These are phyloP conservation scores for Neodidymelliopsis sp. DNA, from an alignment of 2,329 filamentous ascomycete species.

Conservation along the genomic window DNA sequence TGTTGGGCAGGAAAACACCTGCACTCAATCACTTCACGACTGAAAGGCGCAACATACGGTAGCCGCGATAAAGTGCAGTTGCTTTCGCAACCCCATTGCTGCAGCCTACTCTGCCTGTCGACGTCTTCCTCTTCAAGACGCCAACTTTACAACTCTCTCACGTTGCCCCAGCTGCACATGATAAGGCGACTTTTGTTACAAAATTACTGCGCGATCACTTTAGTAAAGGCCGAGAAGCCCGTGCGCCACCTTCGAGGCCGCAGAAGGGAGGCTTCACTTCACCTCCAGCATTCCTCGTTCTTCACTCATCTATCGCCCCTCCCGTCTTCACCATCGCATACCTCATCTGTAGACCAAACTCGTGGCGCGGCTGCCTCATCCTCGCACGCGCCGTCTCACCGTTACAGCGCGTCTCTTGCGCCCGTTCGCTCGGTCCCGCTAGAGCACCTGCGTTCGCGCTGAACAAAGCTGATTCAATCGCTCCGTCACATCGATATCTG, in stretches of 20 bases:
- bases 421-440: constrained; percentile 33
- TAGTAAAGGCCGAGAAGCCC: constrained; percentile 33
- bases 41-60: constrained; percentile 1
- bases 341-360: constrained; percentile 12
- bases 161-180: not conserved
- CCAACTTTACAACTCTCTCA: not conserved
- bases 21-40: not conserved
- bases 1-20: not conserved
- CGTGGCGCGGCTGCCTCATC: constrained; percentile 24
- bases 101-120: not conserved
- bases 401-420: constrained; percentile 25
- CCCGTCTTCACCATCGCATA: constrained; percentile 30
- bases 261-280: constrained; percentile 39
- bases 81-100: not conserved
- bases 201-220: constrained; percentile 33
- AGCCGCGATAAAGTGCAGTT: not conserved
- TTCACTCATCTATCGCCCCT: constrained; percentile 25
- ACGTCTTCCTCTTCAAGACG: not conserved
- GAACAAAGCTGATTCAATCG: constrained; percentile 41
- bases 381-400: constrained; percentile 25
- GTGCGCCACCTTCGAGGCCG: constrained; percentile 30
- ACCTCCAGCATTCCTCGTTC: constrained; percentile 42
- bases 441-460: constrained; percentile 34
- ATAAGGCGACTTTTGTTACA: constrained; percentile 26
- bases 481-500: constrained; percentile 30